These are phyloP conservation scores for Sesbania bispinosa DNA, from an alignment of 306 rosid genomes.

Conservation along the genomic window DNA sequence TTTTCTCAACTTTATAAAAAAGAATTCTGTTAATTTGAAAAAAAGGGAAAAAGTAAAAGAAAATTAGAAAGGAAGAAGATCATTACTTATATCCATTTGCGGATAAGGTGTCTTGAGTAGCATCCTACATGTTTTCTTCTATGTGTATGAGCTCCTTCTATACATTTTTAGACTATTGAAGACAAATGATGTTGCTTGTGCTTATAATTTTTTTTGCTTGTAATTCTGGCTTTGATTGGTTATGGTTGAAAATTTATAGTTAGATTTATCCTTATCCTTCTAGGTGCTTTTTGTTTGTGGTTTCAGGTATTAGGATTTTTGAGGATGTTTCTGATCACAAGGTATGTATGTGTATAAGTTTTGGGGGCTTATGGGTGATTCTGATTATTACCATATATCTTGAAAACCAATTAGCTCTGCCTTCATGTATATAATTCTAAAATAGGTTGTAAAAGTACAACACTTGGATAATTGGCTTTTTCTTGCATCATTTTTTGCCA, in stretches of 20 bases:
- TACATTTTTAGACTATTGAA: not conserved
- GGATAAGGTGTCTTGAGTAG: too few relatives aligned
- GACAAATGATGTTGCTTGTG: not conserved
- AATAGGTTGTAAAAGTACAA: not conserved
- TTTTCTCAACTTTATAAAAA: too few relatives aligned
- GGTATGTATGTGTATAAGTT: constrained; percentile 36
- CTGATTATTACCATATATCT: not conserved
- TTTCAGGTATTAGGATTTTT: constrained; percentile 86
- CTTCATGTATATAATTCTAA: constrained; percentile 7
- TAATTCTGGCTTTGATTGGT: not conserved
- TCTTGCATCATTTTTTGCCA: not conserved
- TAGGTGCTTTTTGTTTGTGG: constrained; percentile 21
- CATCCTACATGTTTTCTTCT: too few relatives aligned
- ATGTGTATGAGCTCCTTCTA: too few relatives aligned
- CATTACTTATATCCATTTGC: too few relatives aligned
- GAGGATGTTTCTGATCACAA: constrained; percentile 70
- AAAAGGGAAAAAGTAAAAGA: too few relatives aligned
- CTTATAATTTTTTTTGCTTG: not conserved
- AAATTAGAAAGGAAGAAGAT: too few relatives aligned
- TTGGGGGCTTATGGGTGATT: not conserved
- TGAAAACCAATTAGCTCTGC: not conserved
- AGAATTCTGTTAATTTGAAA: too few relatives aligned
- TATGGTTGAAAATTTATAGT: not conserved
- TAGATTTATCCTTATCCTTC: constrained; percentile 6
- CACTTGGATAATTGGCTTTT: not conserved